These are phyloP conservation scores for Pyrenophora teres DNA, from an alignment of 2,329 filamentous ascomycete species.

Conservation along the genomic window DNA sequence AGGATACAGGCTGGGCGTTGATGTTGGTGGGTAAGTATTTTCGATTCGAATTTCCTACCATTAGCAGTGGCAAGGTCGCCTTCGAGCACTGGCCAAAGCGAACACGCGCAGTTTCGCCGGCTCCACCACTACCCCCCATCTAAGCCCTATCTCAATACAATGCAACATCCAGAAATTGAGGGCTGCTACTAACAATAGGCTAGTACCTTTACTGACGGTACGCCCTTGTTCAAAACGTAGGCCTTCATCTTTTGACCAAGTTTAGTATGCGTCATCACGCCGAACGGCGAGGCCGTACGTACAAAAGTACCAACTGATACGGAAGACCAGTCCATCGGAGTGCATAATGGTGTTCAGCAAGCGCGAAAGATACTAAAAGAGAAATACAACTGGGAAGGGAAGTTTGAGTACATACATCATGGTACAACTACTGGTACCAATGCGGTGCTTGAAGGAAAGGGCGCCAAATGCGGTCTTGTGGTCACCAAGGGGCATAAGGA, in stretches of 20 bases:
- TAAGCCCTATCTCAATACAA: not conserved
- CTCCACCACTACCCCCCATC: not conserved
- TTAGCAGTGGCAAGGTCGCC: not conserved
- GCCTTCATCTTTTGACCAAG: not conserved
- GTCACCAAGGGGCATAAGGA: conserved; percentile 58
- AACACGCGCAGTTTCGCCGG: conserved; percentile 1
- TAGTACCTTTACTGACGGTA: conserved; percentile 54
- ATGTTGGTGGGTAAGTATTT: conserved; percentile 42
- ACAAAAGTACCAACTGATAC: conserved; percentile 55
- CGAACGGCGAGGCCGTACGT: conserved; percentile 50
- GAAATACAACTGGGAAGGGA: conserved; percentile 50
- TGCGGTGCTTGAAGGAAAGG: conserved; percentile 57
- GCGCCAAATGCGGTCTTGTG: conserved; percentile 54
- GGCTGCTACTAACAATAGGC: conserved; percentile 13
- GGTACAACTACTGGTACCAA: conserved; percentile 58
- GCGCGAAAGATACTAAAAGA: conserved; percentile 48
- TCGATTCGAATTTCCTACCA: not conserved
- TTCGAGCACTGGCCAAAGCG: conserved; percentile 1
- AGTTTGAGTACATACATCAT: conserved; percentile 56
- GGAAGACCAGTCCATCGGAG: conserved; percentile 54
- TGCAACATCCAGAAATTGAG: not conserved
- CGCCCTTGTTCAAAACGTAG: not conserved
- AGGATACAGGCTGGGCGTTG: conserved; percentile 41
- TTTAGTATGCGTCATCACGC: conserved; percentile 52
- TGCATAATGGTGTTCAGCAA: conserved; percentile 53